Percentiles rank a stretch among this genome's conserved stretches.
Evolutionary conservation across 78 protist species (phyloP).

Genomic region (Salpingoeca rosetta): DNA sequence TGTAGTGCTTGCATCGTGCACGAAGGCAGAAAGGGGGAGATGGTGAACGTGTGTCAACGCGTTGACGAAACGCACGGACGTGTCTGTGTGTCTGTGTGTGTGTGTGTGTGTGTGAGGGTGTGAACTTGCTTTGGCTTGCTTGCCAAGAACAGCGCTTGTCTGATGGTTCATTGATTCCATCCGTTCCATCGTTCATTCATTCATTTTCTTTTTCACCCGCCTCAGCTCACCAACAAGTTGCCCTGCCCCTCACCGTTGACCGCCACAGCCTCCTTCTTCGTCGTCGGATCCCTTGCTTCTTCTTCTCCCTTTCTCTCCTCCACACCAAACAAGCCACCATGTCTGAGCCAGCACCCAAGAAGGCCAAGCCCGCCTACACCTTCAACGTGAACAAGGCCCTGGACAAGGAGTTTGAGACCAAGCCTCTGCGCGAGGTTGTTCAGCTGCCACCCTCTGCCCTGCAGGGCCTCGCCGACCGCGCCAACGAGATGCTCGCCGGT

Average conservation of each 20-base stretch:
- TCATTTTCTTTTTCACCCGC: background rate
- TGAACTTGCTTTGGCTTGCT: background rate
- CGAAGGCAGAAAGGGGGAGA: too few relatives aligned
- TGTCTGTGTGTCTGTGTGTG: background rate
- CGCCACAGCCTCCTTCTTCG: too few relatives aligned
- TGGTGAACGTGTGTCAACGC: too few relatives aligned
- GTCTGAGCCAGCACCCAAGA: background rate
- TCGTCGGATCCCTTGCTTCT: too few relatives aligned
- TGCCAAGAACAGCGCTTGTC: background rate
- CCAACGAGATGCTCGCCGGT: background rate
- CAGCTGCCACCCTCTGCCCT: conserved; percentile 1
- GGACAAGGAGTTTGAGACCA: background rate
- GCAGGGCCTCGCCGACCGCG: background rate
- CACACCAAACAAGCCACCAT: background rate
- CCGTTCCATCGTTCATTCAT: background rate
- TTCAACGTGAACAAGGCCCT: conserved; percentile 10
- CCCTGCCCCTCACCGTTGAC: too few relatives aligned
- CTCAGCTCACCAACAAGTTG: background rate
- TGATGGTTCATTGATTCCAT: background rate
- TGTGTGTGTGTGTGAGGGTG: background rate
- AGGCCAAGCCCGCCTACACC: conserved; percentile 12
- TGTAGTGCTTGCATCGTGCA: too few relatives aligned
- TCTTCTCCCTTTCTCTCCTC: background rate
- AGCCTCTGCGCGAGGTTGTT: background rate
- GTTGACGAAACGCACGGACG: too few relatives aligned